These are phyloP conservation scores for Theileria orientalis DNA, from an alignment of 169 alveolate species.

Conservation along the genomic window DNA sequence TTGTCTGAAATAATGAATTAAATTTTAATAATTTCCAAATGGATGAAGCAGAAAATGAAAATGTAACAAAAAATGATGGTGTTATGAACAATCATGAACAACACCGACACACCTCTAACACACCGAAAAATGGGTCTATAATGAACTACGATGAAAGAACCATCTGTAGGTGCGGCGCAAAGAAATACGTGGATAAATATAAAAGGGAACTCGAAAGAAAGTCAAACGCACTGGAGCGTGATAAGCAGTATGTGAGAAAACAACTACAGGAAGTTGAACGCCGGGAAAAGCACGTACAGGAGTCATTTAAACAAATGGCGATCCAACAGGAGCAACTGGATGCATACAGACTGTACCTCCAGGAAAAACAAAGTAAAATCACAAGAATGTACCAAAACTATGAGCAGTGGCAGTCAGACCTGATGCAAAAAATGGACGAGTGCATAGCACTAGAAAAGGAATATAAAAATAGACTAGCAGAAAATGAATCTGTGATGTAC, in stretches of 20 bases:
- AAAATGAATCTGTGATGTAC: conserved; percentile 47
- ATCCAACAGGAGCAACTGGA: conserved; percentile 54
- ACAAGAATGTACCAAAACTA: conserved; percentile 38
- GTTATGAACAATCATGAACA: conserved; percentile 12
- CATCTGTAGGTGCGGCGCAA: conserved; percentile 62
- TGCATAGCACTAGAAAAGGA: conserved; percentile 49
- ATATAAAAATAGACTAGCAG: conserved; percentile 35
- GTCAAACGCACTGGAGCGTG: conserved; percentile 29
- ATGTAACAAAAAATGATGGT: conserved; percentile 1
- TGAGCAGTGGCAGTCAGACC: conserved; percentile 36
- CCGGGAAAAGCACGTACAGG: conserved; percentile 23
- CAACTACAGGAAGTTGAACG: conserved; percentile 28
- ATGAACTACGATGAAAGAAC: conserved; percentile 4
- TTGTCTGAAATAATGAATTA: neutral
- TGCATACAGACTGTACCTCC: conserved; percentile 49
- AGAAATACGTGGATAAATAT: conserved; percentile 35
- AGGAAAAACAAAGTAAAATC: conserved; percentile 54
- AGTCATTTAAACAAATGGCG: conserved; percentile 11
- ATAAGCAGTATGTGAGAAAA: conserved; percentile 13
- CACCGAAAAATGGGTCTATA: conserved; percentile 8
- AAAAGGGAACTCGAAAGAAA: conserved; percentile 40
- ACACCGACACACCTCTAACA: neutral
- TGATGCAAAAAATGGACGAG: conserved; percentile 43
- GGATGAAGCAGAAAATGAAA: conserved; percentile 10
- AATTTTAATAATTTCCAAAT: conserved; percentile 1